A percentile compares a stretch with the other conserved stretches of the same genome.
Conservation (phyloP, 352 stramenopile genomes). For the Phytopythium chamaehyphon region DNA sequence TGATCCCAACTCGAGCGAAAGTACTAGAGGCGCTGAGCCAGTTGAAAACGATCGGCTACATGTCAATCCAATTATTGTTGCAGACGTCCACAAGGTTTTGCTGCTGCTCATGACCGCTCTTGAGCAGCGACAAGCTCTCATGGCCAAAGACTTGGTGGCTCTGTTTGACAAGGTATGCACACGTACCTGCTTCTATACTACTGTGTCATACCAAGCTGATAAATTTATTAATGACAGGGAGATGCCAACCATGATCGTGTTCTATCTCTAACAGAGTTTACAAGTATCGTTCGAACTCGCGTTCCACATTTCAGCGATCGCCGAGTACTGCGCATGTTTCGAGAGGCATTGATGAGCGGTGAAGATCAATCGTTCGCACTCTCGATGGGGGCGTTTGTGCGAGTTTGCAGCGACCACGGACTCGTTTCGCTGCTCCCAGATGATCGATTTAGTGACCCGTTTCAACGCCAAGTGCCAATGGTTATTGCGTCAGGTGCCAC, state of each 20-base stretch:
- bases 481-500: background rate
- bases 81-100: slow-evolving; percentile 53
- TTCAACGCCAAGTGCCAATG: slow-evolving; percentile 8
- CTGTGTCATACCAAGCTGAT: background rate
- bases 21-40: slow-evolving; percentile 5
- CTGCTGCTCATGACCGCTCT: slow-evolving; percentile 53
- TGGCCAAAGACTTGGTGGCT: slow-evolving; percentile 40
- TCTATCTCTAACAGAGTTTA: slow-evolving; percentile 66
- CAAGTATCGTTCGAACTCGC: slow-evolving; percentile 49
- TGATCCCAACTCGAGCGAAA: background rate
- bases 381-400: slow-evolving; percentile 65
- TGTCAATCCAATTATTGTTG: slow-evolving; percentile 39
- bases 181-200: background rate
- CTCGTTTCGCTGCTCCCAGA: slow-evolving; percentile 61
- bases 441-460: slow-evolving; percentile 53
- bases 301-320: slow-evolving; percentile 62
- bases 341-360: slow-evolving; percentile 58
- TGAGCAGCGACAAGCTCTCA: slow-evolving; percentile 49
- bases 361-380: slow-evolving; percentile 66
- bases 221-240: slow-evolving; percentile 19
- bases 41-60: slow-evolving; percentile 9
- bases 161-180: slow-evolving; percentile 49
- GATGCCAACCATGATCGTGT: slow-evolving; percentile 74
- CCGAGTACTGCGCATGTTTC: slow-evolving; percentile 72
- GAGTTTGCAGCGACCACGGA: slow-evolving; percentile 68